These are phyloP conservation scores for Stropharia rugosoannulata DNA, from an alignment of 768 basidiomycete species.

Conservation along the genomic window DNA sequence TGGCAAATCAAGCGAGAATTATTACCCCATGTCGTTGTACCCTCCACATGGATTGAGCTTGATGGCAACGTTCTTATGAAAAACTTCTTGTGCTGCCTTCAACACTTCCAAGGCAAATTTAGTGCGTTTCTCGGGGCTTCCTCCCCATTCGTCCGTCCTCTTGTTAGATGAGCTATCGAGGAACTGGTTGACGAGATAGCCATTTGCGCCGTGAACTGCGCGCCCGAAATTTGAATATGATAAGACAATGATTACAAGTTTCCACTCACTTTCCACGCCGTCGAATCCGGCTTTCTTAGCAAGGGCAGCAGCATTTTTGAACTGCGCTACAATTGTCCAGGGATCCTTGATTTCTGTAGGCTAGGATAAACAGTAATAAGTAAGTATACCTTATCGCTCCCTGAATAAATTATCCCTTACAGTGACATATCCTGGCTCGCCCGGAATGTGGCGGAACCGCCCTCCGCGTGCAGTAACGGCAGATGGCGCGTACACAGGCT, in stretches of 20 bases:
- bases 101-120: slow-evolving; percentile 52
- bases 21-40: slow-evolving; percentile 43
- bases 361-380: slow-evolving; percentile 9
- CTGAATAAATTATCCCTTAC: slow-evolving; percentile 19
- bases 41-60: slow-evolving; percentile 43
- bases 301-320: slow-evolving; percentile 40
- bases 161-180: slow-evolving; percentile 42
- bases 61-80: slow-evolving; percentile 42
- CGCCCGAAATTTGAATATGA: neutral
- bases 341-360: slow-evolving; percentile 42
- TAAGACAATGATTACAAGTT: neutral
- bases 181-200: slow-evolving; percentile 49
- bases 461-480: slow-evolving; percentile 38
- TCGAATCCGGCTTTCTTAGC: slow-evolving; percentile 54
- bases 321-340: slow-evolving; percentile 32
- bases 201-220: slow-evolving; percentile 41
- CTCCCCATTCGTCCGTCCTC: slow-evolving; percentile 60
- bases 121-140: slow-evolving; percentile 53
- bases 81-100: slow-evolving; percentile 38
- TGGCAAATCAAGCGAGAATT: too few relatives aligned
- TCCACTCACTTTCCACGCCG: slow-evolving; percentile 42
- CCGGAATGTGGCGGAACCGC: slow-evolving; percentile 38
- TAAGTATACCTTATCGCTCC: too few relatives aligned
- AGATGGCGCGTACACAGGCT: slow-evolving; percentile 44
- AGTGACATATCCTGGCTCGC: slow-evolving; percentile 35